Evolutionary conservation across 2,329 filamentous ascomycete genomes (phyloP), one percentile per base, ranked within the genome.

Genomic region (Fusarium dimerum): DNA sequence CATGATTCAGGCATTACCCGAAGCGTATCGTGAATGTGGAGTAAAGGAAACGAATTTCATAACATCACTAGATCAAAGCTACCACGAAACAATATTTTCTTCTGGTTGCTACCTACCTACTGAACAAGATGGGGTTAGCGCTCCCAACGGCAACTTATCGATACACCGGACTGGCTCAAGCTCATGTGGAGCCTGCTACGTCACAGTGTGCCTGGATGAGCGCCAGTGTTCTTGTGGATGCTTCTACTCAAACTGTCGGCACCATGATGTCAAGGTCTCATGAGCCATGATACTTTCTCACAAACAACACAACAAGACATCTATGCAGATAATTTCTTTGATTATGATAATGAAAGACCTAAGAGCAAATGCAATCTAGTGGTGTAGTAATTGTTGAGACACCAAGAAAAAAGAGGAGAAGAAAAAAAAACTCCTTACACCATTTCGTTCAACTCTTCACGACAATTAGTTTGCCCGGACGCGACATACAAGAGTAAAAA

Each of bases 121-220:
- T 26, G 20, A 26, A 7, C 20, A 4, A 40, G 20, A 34, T 41
- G n/a, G 53, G 57, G 43, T 49, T 54, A 51, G 54, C 47, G 51
- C 17, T 43, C 39, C 12, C 12, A 20, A 39, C 63, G 63, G 63
- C 56, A 66, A 52, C 63, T 66, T 66, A 66, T 66, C 63, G 61
- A 66, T 66, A 59, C 20, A 26, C 32, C 11, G 12, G 20, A 47
- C 43, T 45, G 48, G 39, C 20, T 40, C 40, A n/a, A 42, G 20
- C 42, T 42, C 44, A 15, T 36, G 32, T 15, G 32, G 32, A 36
- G 32, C 50, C 45, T 40, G 11, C 20, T 51, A 54, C 55, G 62
- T 61, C 57, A 60, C 42, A 11, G 43, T 34, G 34, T 36, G 12
- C 26, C 32, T 44, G 52, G 5, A 26, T 26, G 20, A 26, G 20